These are phyloP conservation scores for Hondaea fermentalgiana DNA, from an alignment of 108 stramenopile species.

Conservation along the genomic window DNA sequence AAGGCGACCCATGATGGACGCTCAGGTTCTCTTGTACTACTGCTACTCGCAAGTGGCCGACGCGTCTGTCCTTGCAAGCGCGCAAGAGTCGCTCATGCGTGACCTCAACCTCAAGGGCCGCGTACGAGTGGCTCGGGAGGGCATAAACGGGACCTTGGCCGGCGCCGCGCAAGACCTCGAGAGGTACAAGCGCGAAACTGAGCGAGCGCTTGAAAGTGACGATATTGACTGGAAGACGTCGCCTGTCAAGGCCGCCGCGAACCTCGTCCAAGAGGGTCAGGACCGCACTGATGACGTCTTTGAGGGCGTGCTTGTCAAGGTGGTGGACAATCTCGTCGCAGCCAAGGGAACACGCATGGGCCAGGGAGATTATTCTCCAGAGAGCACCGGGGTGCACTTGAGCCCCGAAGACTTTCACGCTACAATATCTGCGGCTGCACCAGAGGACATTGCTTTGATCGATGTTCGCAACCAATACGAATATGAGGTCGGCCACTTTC, in stretches of 20 bases:
- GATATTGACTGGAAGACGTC: background rate
- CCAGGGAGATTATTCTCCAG: background rate
- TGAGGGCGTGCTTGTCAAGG: background rate
- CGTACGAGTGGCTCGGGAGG: background rate
- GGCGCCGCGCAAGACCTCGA: background rate
- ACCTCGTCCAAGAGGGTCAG: background rate
- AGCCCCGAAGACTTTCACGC: background rate
- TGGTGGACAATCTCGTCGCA: background rate
- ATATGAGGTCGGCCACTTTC: background rate
- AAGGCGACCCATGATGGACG: too few relatives aligned
- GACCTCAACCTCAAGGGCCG: background rate
- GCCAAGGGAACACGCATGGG: background rate
- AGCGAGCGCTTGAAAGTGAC: background rate
- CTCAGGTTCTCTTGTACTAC: background rate
- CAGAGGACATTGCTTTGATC: background rate
- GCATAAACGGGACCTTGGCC: background rate
- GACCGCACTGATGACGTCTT: background rate
- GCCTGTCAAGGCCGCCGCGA: background rate
- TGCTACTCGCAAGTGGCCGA: background rate
- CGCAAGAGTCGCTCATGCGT: background rate
- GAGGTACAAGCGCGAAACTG: background rate
- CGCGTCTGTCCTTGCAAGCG: background rate
- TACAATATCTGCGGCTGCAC: background rate
- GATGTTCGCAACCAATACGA: conserved; percentile 5
- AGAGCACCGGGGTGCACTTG: background rate